These are phyloP conservation scores for Scenedesmus sp. DNA, from an alignment of 163 green algal species.

Conservation along the genomic window DNA sequence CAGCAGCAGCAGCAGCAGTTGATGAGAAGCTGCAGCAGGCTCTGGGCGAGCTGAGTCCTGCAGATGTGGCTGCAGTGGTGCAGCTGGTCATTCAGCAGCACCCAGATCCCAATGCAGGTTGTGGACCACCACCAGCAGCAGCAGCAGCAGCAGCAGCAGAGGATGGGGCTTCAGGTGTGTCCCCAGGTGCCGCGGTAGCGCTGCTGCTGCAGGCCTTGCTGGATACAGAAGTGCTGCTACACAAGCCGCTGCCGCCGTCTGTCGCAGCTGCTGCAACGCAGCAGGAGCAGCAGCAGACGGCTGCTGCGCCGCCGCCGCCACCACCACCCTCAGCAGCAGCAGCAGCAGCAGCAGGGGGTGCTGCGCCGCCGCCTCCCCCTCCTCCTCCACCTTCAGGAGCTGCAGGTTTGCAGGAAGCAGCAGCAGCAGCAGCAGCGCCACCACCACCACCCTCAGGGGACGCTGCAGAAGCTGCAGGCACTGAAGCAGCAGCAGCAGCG, in stretches of 20 bases:
- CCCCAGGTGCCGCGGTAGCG: not conserved
- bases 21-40: not conserved
- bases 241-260: not conserved
- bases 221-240: conserved; percentile 29
- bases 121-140: too few species aligned
- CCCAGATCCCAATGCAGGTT: not conserved
- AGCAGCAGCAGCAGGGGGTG: not conserved
- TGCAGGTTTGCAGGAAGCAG: not conserved
- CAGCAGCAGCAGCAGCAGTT: too few species aligned
- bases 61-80: not conserved
- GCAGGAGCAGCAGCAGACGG: not conserved
- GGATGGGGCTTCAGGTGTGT: not conserved
- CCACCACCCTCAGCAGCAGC: not conserved
- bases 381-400: not conserved
- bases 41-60: not conserved
- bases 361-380: not conserved
- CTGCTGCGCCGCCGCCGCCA: not conserved
- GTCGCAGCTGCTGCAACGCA: not conserved
- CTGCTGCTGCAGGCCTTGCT: conserved; percentile 35
- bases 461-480: not conserved
- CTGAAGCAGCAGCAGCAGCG: not conserved
- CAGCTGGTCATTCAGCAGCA: not conserved
- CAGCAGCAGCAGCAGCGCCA: conserved; percentile 4
- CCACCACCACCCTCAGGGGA: too few species aligned
- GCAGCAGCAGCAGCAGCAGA: conserved; percentile 22